These are phyloP conservation scores for Malus hybrid DNA, from an alignment of 331 rosid species.

Conservation along the genomic window DNA sequence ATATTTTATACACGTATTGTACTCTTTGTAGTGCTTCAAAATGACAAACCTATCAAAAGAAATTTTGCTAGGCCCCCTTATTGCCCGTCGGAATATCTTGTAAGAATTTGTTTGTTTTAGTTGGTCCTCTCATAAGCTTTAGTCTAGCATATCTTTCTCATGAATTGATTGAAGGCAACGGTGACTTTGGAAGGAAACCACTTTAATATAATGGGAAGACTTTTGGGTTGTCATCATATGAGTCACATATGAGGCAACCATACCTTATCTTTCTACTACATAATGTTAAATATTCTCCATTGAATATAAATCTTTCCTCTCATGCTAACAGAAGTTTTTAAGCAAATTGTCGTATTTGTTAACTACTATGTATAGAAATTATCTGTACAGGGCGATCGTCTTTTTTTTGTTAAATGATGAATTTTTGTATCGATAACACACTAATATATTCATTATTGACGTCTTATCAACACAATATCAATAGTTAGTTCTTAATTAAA, in stretches of 20 bases:
- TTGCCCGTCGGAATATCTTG: neutral
- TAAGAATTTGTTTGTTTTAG: slow-evolving; percentile 21
- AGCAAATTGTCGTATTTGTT: neutral
- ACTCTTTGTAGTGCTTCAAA: neutral
- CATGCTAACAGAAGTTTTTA: neutral
- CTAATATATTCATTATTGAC: no score
- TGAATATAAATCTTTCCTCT: neutral
- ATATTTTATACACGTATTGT: neutral
- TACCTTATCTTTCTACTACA: slow-evolving; percentile 3
- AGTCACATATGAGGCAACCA: slow-evolving; percentile 29
- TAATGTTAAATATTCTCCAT: neutral
- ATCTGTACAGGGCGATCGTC: fast-evolving
- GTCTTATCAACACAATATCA: no score
- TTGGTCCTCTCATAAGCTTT: slow-evolving; percentile 15
- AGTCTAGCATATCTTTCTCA: slow-evolving; percentile 12
- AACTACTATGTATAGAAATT: neutral
- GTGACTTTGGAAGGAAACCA: slow-evolving; percentile 41
- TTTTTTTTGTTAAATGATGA: no score
- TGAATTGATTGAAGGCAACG: slow-evolving; percentile 39
- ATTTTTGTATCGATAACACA: no score
- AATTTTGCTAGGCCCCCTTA: neutral
- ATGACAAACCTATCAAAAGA: neutral
- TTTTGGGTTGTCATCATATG: slow-evolving; percentile 45
- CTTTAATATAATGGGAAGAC: slow-evolving; percentile 25
- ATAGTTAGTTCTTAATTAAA: no score